These are phyloP conservation scores for Kodamaea alishanica DNA, from an alignment of 1,139 yeast species.

Conservation along the genomic window DNA sequence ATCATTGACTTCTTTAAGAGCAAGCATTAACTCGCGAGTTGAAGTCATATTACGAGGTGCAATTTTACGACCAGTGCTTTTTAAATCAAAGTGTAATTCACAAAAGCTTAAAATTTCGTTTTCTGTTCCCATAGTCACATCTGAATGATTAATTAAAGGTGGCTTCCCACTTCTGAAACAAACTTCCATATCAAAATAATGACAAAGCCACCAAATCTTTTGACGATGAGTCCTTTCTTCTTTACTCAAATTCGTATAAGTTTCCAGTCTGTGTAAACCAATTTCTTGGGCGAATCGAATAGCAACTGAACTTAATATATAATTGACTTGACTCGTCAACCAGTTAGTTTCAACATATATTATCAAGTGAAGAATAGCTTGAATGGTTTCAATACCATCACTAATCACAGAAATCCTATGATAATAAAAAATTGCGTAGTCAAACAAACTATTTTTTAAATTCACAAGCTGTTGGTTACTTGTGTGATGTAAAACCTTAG, in stretches of 20 bases:
- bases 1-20: background rate
- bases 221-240: constrained; percentile 40
- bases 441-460: constrained; percentile 26
- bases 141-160: constrained; percentile 51
- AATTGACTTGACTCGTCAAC: constrained; percentile 41
- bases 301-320: constrained; percentile 47
- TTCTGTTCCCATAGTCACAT: constrained; percentile 23
- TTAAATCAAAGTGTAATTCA: background rate
- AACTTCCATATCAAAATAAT: constrained; percentile 49
- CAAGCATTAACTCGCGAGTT: background rate
- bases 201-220: constrained; percentile 55
- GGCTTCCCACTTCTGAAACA: constrained; percentile 60
- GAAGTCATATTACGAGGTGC: background rate
- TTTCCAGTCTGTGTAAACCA: constrained; percentile 62
- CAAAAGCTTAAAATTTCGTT: background rate
- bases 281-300: constrained; percentile 59
- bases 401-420: constrained; percentile 45
- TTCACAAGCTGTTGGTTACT: constrained; percentile 5
- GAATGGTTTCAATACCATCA: constrained; percentile 50
- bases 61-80: too few relatives aligned
- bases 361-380: constrained; percentile 45
- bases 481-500: background rate
- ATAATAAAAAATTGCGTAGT: constrained; percentile 46
- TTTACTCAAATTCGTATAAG: constrained; percentile 33
- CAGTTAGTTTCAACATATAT: constrained; percentile 43